Conservation (phyloP, 2,329 filamentous ascomycete genomes). For the Verticillium dahliae region DNA sequence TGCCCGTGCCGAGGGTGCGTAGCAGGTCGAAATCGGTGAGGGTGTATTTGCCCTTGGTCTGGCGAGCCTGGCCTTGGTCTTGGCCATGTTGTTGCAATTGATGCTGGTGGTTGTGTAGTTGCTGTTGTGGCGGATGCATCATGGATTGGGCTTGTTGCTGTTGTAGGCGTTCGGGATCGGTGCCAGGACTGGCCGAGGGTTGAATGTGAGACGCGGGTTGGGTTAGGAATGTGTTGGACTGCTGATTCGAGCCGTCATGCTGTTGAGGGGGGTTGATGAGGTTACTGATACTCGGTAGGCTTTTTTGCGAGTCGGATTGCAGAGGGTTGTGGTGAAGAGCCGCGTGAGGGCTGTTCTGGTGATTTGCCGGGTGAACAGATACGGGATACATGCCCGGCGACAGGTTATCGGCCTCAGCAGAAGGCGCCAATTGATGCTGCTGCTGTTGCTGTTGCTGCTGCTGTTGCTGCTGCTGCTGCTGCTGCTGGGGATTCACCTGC, state of each 20-base stretch:
- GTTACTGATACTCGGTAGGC: conserved; percentile 75
- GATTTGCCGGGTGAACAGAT: conserved; percentile 18
- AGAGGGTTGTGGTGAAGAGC: conserved; percentile 23
- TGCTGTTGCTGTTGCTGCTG: neutral
- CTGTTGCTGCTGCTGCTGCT: conserved; percentile 9
- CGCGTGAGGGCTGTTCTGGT: conserved; percentile 15
- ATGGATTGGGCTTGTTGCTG: conserved; percentile 29
- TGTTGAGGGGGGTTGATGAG: conserved; percentile 63
- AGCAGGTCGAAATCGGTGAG: conserved; percentile 84
- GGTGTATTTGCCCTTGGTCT: conserved; percentile 96
- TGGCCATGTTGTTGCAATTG: conserved; percentile 17
- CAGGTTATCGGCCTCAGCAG: conserved; percentile 11
- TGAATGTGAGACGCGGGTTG: conserved; percentile 14
- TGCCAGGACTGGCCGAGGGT: conserved; percentile 29
- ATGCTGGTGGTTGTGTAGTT: conserved; percentile 12
- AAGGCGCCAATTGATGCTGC: conserved; percentile 18
- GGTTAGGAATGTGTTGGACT: conserved; percentile 13
- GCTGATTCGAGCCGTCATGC: conserved; percentile 25
- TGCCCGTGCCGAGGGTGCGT: conserved; percentile 90
- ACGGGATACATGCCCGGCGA: conserved; percentile 24
- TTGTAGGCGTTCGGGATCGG: conserved; percentile 25
- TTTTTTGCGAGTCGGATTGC: conserved; percentile 47
- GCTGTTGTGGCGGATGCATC: conserved; percentile 14
- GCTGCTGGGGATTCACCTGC: conserved; percentile 19
- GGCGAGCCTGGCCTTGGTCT: conserved; percentile 27